These are phyloP conservation scores for Phytophthora megakarya DNA, from an alignment of 352 stramenopile species.

Conservation along the genomic window DNA sequence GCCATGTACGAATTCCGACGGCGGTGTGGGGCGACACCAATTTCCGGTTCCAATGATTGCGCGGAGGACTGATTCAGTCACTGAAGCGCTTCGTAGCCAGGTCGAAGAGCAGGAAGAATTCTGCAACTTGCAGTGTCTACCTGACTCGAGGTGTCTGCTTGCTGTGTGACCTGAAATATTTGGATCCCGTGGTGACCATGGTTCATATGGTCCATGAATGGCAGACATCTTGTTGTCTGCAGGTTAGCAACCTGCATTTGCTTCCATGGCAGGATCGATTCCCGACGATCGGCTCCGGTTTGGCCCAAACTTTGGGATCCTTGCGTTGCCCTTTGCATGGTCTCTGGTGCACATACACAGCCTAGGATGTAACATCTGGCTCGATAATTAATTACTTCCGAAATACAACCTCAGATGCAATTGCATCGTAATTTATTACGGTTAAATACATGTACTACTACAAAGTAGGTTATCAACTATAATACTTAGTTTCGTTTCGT, in stretches of 20 bases:
- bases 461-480: not conserved
- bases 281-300: constrained; percentile 22
- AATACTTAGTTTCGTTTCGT: no score
- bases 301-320: no score
- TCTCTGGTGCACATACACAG: constrained; percentile 13
- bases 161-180: constrained; percentile 20
- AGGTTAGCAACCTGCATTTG: not conserved
- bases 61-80: constrained; percentile 7
- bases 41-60: constrained; percentile 20
- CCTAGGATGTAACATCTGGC: constrained; percentile 1
- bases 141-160: not conserved
- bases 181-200: not conserved
- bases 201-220: no score
- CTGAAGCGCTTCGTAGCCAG: constrained; percentile 22
- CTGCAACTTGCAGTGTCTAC: not conserved
- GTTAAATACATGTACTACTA: no score
- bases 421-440: not conserved
- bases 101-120: constrained; percentile 20
- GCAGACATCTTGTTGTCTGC: constrained; percentile 1
- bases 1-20: constrained; percentile 17
- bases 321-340: constrained; percentile 17
- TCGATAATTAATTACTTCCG: constrained; percentile 4
- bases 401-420: not conserved
- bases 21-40: constrained; percentile 23
- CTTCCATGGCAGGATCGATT: constrained; percentile 16